Percentiles rank a stretch among this genome's conserved stretches.
Conservation (phyloP, 2,329 filamentous ascomycete genomes). For the Curvularia lunata region DNA sequence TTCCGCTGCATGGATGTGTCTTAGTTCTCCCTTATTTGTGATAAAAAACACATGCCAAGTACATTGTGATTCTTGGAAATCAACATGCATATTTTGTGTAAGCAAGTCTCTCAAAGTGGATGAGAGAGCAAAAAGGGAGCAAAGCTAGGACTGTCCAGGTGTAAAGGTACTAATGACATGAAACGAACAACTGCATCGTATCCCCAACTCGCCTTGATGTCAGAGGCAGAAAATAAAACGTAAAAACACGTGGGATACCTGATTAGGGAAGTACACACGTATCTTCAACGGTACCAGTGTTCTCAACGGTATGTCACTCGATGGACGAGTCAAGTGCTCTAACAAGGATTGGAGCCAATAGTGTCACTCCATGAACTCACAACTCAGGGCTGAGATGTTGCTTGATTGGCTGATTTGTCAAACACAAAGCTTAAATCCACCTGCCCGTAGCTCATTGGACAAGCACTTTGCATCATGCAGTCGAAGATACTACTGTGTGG, state of each 20-base stretch:
- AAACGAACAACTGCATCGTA: too few relatives aligned
- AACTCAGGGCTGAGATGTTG: background rate
- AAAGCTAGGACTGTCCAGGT: background rate
- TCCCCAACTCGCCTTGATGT: too few relatives aligned
- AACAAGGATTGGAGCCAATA: background rate
- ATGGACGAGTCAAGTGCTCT: background rate
- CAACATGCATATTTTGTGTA: background rate
- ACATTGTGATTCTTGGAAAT: background rate
- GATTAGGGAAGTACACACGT: background rate
- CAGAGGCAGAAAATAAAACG: background rate
- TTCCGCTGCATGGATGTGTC: background rate
- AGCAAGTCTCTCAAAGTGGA: background rate
- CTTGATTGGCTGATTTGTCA: background rate
- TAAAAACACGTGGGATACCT: background rate
- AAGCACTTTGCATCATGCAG: background rate
- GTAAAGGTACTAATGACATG: background rate
- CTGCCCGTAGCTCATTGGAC: background rate
- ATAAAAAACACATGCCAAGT: background rate
- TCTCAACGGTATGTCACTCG: background rate
- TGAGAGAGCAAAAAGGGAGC: background rate
- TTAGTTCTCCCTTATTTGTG: background rate
- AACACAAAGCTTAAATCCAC: background rate
- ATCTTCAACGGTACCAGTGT: background rate
- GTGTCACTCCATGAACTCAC: too few relatives aligned
- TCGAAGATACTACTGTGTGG: background rate